These are phyloP conservation scores for Annulohypoxylon moriforme DNA, from an alignment of 495 filamentous ascomycete species.

Conservation along the genomic window DNA sequence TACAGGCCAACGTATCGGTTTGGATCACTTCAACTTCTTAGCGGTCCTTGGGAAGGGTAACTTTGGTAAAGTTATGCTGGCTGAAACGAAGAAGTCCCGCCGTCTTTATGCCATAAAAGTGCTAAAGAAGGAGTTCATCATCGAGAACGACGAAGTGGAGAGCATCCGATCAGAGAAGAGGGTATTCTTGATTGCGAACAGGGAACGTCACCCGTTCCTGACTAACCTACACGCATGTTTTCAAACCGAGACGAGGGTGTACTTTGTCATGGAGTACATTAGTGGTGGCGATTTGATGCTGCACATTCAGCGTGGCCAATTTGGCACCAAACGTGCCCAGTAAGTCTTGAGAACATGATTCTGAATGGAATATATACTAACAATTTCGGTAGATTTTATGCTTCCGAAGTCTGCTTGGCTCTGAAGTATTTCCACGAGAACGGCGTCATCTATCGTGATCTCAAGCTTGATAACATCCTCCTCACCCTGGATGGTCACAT, in stretches of 20 bases:
- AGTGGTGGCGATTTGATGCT: constrained; percentile 99
- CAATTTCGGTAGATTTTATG: constrained; percentile 79
- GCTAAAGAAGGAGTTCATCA: constrained; percentile 99
- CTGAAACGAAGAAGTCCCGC: constrained; percentile 91
- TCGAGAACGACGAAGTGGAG: constrained; percentile 99
- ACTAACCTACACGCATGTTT: constrained; percentile 97
- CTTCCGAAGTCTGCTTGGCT: constrained; percentile 95
- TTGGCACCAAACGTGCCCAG: constrained; percentile 95
- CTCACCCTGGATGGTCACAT: constrained; percentile 97
- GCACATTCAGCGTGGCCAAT: constrained; percentile 97
- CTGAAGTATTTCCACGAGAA: constrained; percentile 99
- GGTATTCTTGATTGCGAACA: constrained; percentile 96
- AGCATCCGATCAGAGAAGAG: constrained; percentile 98
- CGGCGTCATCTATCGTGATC: constrained; percentile 98
- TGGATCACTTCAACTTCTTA: constrained; percentile 99
- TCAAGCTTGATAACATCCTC: constrained; percentile 99
- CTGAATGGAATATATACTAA: constrained; percentile 13
- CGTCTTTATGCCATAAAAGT: constrained; percentile 99
- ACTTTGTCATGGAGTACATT: constrained; percentile 99
- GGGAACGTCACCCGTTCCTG: constrained; percentile 96
- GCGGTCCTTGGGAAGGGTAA: constrained; percentile 99
- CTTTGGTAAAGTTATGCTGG: constrained; percentile 99
- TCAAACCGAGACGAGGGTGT: constrained; percentile 97
- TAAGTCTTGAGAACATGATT: constrained; percentile 60
- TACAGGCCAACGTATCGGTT: constrained; percentile 82